phyloP scores from a whole-genome alignment of 1,284 basidiomycete species.

The Pseudozyma tsukubaensis region DNA sequence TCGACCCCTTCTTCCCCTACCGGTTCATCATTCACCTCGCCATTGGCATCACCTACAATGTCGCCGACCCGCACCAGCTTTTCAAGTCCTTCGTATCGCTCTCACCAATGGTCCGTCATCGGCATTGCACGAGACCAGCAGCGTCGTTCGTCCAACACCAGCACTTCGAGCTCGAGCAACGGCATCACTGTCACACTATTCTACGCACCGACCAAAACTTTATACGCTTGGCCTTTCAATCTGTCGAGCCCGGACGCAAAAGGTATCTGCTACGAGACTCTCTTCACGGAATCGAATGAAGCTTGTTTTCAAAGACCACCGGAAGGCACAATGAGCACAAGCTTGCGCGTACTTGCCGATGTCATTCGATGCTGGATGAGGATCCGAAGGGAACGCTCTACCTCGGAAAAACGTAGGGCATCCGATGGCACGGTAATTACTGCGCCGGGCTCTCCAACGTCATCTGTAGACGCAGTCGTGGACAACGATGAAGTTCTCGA shows the following conservation, averaged over 20 bases:
- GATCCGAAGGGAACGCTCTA: constrained; percentile 22
- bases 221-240: constrained; percentile 45
- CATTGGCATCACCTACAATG: constrained; percentile 9
- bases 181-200: constrained; percentile 33
- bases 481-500: constrained; percentile 41
- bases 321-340: constrained; percentile 38
- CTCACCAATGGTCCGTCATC: constrained; percentile 24
- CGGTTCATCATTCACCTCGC: constrained; percentile 4
- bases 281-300: constrained; percentile 2
- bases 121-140: constrained; percentile 24
- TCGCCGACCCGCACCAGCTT: constrained; percentile 7
- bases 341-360: constrained; percentile 32
- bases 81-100: constrained; percentile 6
- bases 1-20: constrained; percentile 5
- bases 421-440: constrained; percentile 1
- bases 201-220: constrained; percentile 30
- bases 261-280: constrained; percentile 40
- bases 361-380: constrained; percentile 43
- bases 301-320: constrained; percentile 20
- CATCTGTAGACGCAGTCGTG: constrained; percentile 24
- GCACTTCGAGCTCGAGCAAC: neutral
- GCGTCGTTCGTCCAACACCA: constrained; percentile 3
- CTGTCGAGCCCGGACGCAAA: constrained; percentile 27
- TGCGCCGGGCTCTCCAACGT: constrained; percentile 3
- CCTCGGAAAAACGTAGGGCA: constrained; percentile 2